A percentile compares a stretch with the other conserved stretches of the same genome.
phyloP scores from a whole-genome alignment of 495 filamentous ascomycete genomes.

The Penicillium atrosanguineum region DNA sequence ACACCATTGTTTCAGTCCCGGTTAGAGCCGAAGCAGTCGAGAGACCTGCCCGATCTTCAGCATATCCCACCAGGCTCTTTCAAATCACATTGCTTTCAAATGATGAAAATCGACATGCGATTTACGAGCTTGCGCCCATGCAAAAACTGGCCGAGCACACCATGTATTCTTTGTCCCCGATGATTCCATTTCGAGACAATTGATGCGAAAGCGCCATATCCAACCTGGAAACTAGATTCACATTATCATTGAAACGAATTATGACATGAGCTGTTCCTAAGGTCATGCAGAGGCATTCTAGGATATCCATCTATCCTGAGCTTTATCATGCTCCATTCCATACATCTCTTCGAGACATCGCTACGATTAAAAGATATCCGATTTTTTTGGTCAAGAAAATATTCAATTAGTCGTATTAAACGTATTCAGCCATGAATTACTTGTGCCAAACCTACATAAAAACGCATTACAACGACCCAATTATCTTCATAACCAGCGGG shows the following conservation, averaged over 20 bases:
- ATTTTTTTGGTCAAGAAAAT: neutral
- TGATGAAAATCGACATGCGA: neutral
- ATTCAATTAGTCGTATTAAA: constrained; percentile 15
- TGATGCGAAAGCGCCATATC: neutral
- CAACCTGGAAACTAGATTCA: neutral
- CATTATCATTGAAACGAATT: neutral
- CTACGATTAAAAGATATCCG: neutral
- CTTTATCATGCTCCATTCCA: neutral
- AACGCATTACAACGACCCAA: constrained; percentile 25
- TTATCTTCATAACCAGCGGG: constrained; percentile 28
- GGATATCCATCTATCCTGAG: neutral
- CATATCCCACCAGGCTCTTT: neutral
- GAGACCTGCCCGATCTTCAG: neutral
- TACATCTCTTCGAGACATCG: neutral
- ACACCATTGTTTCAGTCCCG: neutral
- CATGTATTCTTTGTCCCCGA: neutral
- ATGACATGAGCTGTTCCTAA: neutral
- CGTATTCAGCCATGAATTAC: constrained; percentile 7
- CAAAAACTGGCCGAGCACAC: neutral
- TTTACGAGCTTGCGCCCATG: neutral
- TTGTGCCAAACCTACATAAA: neutral
- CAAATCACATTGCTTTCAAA: neutral
- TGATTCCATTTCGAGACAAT: neutral
- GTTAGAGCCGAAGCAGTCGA: neutral
- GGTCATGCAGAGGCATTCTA: neutral